A percentile compares a stretch with the other conserved stretches of the same genome.
phyloP scores from a whole-genome alignment of 1,139 yeast genomes.

The Yamadazyma oceani region DNA sequence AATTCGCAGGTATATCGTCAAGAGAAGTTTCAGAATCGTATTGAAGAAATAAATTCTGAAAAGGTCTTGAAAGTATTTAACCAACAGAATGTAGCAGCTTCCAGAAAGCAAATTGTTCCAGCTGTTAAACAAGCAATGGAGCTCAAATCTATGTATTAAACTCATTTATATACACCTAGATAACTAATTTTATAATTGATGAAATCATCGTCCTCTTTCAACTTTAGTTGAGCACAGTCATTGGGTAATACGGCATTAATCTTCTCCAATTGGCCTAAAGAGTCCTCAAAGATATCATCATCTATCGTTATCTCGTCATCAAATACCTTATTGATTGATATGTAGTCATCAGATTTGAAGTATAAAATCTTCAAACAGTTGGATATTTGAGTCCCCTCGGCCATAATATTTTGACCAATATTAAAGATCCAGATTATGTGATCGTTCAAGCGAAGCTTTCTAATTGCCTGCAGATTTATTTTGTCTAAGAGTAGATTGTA shows the following conservation, averaged over 20 bases:
- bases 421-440: conserved; percentile 64
- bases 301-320: conserved; percentile 24
- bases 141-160: background rate
- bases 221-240: conserved; percentile 20
- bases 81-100: conserved; percentile 60
- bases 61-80: conserved; percentile 33
- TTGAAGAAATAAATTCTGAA: conserved; percentile 25
- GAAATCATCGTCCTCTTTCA: conserved; percentile 17
- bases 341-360: conserved; percentile 14
- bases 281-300: conserved; percentile 21
- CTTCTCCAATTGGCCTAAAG: conserved; percentile 24
- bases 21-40: conserved; percentile 19
- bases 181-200: conserved; percentile 18
- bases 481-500: conserved; percentile 44
- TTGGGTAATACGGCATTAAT: conserved; percentile 33
- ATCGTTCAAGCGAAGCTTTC: conserved; percentile 61
- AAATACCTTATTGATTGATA: conserved; percentile 8
- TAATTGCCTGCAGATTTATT: conserved; percentile 46
- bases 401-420: conserved; percentile 38
- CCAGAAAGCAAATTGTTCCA: conserved; percentile 89
- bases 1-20: conserved; percentile 22
- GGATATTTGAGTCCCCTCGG: conserved; percentile 16
- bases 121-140: conserved; percentile 33
- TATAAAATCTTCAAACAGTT: conserved; percentile 47
- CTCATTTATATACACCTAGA: conserved; percentile 16